A percentile compares a stretch with the other conserved stretches of the same genome.
These are phyloP conservation scores for Fusarium sarcochroum DNA, from an alignment of 2,329 filamentous ascomycete species.

Conservation along the genomic window DNA sequence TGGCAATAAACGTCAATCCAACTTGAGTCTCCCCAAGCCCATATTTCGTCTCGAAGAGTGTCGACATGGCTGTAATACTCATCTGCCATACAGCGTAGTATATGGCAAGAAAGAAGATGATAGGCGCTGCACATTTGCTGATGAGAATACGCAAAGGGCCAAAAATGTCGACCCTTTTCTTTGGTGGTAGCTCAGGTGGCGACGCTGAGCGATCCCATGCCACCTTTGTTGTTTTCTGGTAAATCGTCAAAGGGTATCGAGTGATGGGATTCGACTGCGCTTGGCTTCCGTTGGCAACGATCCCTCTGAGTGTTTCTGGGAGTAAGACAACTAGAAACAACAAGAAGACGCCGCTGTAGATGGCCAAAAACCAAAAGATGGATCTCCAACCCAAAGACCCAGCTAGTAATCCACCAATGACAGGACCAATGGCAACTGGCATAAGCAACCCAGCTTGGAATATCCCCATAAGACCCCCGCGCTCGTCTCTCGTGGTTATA, in stretches of 20 bases:
- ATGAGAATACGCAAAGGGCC: constrained; percentile 63
- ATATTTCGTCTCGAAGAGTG: constrained; percentile 61
- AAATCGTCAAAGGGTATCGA: constrained; percentile 52
- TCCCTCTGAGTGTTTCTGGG: constrained; percentile 30
- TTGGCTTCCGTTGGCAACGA: constrained; percentile 55
- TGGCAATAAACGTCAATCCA: constrained; percentile 67
- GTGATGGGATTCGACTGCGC: constrained; percentile 52
- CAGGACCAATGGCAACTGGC: constrained; percentile 59
- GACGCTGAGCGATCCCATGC: constrained; percentile 24
- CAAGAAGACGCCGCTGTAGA: constrained; percentile 31
- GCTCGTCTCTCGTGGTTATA: constrained; percentile 47
- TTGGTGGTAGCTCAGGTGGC: background rate
- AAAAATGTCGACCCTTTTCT: constrained; percentile 59
- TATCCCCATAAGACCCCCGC: constrained; percentile 51
- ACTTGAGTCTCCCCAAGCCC: constrained; percentile 60
- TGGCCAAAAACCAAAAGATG: constrained; percentile 41
- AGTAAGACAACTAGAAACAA: constrained; percentile 3
- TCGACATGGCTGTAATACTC: constrained; percentile 67
- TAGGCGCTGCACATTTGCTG: constrained; percentile 58
- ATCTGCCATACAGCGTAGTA: constrained; percentile 70
- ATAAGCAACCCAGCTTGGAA: constrained; percentile 50
- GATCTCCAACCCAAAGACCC: constrained; percentile 41
- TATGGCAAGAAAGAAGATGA: constrained; percentile 63
- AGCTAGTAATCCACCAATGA: constrained; percentile 59
- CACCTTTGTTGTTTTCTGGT: constrained; percentile 51